These are phyloP conservation scores for Baudoinia panamericana DNA, from an alignment of 495 filamentous ascomycete species.

Conservation along the genomic window DNA sequence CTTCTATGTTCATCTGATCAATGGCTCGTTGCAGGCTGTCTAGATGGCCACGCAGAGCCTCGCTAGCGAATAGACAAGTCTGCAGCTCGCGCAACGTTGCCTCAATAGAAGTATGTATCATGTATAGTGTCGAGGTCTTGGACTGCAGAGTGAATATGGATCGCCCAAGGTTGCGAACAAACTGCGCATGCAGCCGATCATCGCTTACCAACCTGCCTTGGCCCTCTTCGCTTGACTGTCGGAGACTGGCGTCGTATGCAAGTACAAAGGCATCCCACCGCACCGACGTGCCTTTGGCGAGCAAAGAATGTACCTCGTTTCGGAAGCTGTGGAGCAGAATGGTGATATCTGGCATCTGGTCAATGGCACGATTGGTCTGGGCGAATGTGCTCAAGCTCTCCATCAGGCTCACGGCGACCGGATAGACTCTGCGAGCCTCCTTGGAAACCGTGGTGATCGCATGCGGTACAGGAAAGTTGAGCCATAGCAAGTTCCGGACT, in stretches of 20 bases:
- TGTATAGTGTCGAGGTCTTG: slow-evolving; percentile 65
- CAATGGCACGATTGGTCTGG: slow-evolving; percentile 72
- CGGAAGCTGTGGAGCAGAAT: slow-evolving; percentile 81
- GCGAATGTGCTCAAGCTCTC: slow-evolving; percentile 83
- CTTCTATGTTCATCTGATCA: slow-evolving; percentile 89
- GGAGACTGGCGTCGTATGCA: slow-evolving; percentile 81
- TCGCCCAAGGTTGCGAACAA: slow-evolving; percentile 80
- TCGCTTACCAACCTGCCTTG: slow-evolving; percentile 35
- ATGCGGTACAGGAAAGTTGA: slow-evolving; percentile 84
- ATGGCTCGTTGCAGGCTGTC: slow-evolving; percentile 76
- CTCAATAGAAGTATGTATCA: slow-evolving; percentile 70
- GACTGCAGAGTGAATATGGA: slow-evolving; percentile 72
- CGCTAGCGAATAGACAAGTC: slow-evolving; percentile 64
- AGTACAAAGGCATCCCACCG: slow-evolving; percentile 97
- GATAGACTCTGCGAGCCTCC: slow-evolving; percentile 93
- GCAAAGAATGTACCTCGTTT: slow-evolving; percentile 68
- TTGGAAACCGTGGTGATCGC: slow-evolving; percentile 88
- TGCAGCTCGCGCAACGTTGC: slow-evolving; percentile 72
- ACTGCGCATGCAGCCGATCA: slow-evolving; percentile 90
- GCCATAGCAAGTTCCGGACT: slow-evolving; percentile 90
- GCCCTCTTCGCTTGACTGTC: slow-evolving; percentile 41
- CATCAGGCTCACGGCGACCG: slow-evolving; percentile 95
- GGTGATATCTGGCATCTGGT: slow-evolving; percentile 69
- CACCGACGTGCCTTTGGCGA: slow-evolving; percentile 73
- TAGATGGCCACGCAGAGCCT: slow-evolving; percentile 64